Evolutionary conservation across 1,139 yeast species (phyloP).

Genomic region (Citeromyces hawaiiensis): DNA sequence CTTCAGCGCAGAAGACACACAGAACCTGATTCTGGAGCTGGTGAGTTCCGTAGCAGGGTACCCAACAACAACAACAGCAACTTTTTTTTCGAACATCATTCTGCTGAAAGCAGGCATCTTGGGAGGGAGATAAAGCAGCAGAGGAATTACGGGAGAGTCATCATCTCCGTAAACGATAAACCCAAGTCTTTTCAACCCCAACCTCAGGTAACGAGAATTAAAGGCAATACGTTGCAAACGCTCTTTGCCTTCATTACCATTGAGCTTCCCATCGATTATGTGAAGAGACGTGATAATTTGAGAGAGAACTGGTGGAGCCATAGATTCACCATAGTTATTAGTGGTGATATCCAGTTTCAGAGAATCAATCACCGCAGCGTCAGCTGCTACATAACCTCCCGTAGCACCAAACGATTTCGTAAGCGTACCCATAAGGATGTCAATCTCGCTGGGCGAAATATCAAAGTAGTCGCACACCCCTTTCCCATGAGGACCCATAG

Average conservation of each 20-base stretch:
- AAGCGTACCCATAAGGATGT: conserved; percentile 91
- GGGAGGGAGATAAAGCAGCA: conserved; percentile 77
- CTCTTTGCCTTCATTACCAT: conserved; percentile 89
- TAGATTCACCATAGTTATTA: conserved; percentile 68
- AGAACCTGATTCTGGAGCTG: conserved; percentile 81
- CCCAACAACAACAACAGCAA: conserved; percentile 94
- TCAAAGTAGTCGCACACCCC: conserved; percentile 93
- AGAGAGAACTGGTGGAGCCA: conserved; percentile 81
- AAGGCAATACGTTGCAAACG: conserved; percentile 89
- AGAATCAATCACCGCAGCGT: conserved; percentile 53
- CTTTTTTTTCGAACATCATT: conserved; percentile 60
- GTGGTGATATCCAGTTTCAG: conserved; percentile 65
- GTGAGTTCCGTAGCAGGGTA: conserved; percentile 95
- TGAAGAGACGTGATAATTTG: conserved; percentile 76
- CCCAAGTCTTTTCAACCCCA: conserved; percentile 85
- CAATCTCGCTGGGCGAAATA: conserved; percentile 62
- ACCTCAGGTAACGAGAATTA: conserved; percentile 82
- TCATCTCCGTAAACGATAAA: conserved; percentile 91
- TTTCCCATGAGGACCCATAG: conserved; percentile 85
- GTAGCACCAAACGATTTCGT: conserved; percentile 98
- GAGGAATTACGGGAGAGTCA: conserved; percentile 92
- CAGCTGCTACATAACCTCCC: conserved; percentile 89
- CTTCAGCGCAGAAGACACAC: conserved; percentile 85
- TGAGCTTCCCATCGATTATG: conserved; percentile 67
- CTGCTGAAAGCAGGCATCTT: conserved; percentile 92